Base-by-base conservation (phyloP, 2,329 filamentous ascomycete species). In the Myriosclerotinia curreyana region DNA sequence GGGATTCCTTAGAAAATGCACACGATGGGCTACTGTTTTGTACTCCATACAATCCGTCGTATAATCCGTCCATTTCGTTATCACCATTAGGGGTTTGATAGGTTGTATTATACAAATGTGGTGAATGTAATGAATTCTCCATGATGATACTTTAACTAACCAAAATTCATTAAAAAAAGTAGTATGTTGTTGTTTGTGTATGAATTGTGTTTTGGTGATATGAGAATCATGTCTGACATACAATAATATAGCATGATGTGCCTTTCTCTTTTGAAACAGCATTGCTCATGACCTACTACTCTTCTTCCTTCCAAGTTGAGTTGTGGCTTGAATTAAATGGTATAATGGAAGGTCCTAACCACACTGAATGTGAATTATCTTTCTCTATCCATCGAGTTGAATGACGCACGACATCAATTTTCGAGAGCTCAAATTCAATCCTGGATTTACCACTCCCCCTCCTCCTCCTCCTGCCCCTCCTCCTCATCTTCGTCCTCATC, bases 111-210 rank as follows among this genome's bases (percentile, higher is more conserved):
- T 58, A 58, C 20, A 48, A 20, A 36, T 58, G 42, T 25, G 28
- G 42, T 58, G 31, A 36, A 58, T 25, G 44, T 58, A 48, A 46
- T 58, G 55, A 58, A 36, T 48, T 58, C n/a, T 36, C 44, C 55
- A 8, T 58, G 55, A 48, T 58, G 15, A 48, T 48, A 48, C n/a
- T 58, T 48, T n/a, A 11, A 58, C 11, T 36, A 48, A 48, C 55
- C 42, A 48, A 58, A 36, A 58, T 31, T 4, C 36, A 36, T 12
- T 25, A 48, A 8, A 8, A 46, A 48, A 48, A 36, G 42, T 36
- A 48, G 8, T 58, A 25, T 48, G 28, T 48, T 58, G 42, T 48
- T 58, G 42, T 22, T 58, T 58, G 53, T 17, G 28, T 36, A 58
- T 25, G 28, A 48, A 5, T 36, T 58, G 42, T 58, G 3, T 36